A percentile compares a stretch with the other conserved stretches of the same genome.
Conservation (phyloP, 306 rosid genomes). For the Begonia masoniana region DNA sequence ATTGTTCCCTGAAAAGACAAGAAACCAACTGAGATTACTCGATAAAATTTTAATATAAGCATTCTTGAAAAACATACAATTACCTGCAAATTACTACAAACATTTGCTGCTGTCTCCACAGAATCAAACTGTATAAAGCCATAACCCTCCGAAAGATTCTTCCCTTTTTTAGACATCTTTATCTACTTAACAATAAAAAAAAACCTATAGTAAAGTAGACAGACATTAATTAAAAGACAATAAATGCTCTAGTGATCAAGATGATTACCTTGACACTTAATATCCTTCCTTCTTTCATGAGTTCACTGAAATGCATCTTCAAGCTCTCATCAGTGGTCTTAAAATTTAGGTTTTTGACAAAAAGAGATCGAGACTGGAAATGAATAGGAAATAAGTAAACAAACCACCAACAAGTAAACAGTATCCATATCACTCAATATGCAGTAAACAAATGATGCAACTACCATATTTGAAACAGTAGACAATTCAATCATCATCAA, state of each 20-base stretch:
- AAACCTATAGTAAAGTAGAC: slow-evolving; percentile 7
- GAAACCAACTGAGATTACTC: slow-evolving; percentile 10
- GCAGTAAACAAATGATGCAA: too few species aligned
- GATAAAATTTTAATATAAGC: slow-evolving; percentile 1
- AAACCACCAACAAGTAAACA: not conserved
- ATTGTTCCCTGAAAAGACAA: slow-evolving; percentile 50
- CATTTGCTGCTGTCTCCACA: slow-evolving; percentile 54
- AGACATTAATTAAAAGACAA: not conserved
- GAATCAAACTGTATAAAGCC: slow-evolving; percentile 83
- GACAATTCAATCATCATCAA: too few species aligned
- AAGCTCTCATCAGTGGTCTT: slow-evolving; percentile 61
- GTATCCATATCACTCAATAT: not conserved
- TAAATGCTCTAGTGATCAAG: slow-evolving; percentile 4
- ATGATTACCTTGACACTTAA: slow-evolving; percentile 64
- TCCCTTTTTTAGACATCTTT: slow-evolving; percentile 81
- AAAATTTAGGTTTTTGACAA: slow-evolving; percentile 92
- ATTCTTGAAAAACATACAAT: not conserved
- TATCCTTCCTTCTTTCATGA: slow-evolving; percentile 53
- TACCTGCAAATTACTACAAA: slow-evolving; percentile 68
- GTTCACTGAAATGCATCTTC: slow-evolving; percentile 52
- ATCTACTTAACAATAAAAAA: slow-evolving; percentile 33
- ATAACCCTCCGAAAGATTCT: slow-evolving; percentile 79
- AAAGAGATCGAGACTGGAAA: slow-evolving; percentile 70
- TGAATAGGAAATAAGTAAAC: slow-evolving; percentile 11
- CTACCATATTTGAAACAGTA: too few species aligned